Percentiles rank a stretch among this genome's conserved stretches.
Conservation (phyloP, 1,284 basidiomycete species). For the Vanrija sp. region DNA sequence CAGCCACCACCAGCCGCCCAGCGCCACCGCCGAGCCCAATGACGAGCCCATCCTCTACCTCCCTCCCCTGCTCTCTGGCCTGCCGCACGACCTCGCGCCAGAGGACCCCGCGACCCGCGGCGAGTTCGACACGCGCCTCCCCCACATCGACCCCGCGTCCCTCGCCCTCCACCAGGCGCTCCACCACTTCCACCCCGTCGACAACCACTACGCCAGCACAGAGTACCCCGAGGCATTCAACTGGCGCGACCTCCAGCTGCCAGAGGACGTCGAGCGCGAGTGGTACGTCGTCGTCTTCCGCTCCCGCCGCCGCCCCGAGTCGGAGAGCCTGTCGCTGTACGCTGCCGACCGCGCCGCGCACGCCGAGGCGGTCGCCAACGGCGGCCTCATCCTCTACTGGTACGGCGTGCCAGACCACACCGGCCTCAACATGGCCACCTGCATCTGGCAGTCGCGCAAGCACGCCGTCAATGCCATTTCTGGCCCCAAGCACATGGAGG, state of each 20-base stretch:
- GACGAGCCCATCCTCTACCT: conserved; percentile 63
- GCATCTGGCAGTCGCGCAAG: conserved; percentile 77
- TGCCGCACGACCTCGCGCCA: conserved; percentile 46
- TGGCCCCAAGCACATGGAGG: conserved; percentile 71
- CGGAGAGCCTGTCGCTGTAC: conserved; percentile 59
- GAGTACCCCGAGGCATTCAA: conserved; percentile 77
- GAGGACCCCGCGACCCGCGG: conserved; percentile 33
- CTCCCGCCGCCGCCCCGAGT: conserved; percentile 61
- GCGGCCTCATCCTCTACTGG: conserved; percentile 76
- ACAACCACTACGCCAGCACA: conserved; percentile 59
- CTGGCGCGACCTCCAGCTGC: conserved; percentile 62
- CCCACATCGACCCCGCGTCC: conserved; percentile 74
- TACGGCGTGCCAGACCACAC: conserved; percentile 77
- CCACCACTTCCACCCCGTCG: conserved; percentile 66
- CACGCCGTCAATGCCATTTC: conserved; percentile 75
- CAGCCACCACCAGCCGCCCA: conserved; percentile 57
- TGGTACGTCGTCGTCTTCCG: conserved; percentile 89
- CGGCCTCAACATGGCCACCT: conserved; percentile 86
- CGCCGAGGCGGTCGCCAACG: conserved; percentile 81
- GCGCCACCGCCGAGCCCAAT: conserved; percentile 52
- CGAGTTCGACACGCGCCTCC: conserved; percentile 67
- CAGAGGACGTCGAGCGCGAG: conserved; percentile 53
- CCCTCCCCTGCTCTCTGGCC: conserved; percentile 70
- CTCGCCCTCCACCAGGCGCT: conserved; percentile 79
- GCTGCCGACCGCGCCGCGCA: conserved; percentile 79